Percentiles rank a stretch among this genome's conserved stretches.
Evolutionary conservation across 208 protist genomes (phyloP).

Genomic region (Trypanosoma platydactyli): DNA sequence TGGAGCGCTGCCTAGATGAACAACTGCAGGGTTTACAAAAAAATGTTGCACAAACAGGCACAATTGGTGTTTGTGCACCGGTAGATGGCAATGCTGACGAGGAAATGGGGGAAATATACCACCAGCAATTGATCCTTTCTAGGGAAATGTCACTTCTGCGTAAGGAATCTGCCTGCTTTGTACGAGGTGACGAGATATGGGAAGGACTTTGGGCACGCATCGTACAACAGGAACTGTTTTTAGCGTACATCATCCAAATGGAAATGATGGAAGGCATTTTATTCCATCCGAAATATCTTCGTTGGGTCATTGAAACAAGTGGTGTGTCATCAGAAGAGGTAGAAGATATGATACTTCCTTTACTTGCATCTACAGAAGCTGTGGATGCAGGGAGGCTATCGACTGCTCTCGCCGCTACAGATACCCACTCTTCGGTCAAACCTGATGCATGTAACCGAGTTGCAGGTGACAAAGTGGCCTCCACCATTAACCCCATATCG

Average conservation of each 20-base stretch:
- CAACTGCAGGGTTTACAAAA: conserved; percentile 45
- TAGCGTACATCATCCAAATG: conserved; percentile 52
- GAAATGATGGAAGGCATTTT: conserved; percentile 73
- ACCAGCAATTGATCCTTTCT: conserved; percentile 71
- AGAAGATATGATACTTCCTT: not conserved
- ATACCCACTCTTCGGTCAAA: not conserved
- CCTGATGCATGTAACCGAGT: too few relatives aligned
- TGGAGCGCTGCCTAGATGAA: conserved; percentile 67
- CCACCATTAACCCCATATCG: conserved; percentile 18
- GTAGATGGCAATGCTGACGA: conserved; percentile 43
- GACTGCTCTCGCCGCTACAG: not conserved
- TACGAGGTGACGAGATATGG: conserved; percentile 61
- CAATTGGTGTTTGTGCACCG: not conserved
- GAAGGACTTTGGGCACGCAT: conserved; percentile 82
- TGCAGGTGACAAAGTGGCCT: not conserved
- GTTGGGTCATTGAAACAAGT: conserved; percentile 14
- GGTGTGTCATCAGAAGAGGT: conserved; percentile 1
- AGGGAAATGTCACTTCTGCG: conserved; percentile 72
- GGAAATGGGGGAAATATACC: conserved; percentile 64
- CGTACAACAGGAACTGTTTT: conserved; percentile 79
- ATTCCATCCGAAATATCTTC: conserved; percentile 33
- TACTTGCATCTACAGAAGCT: not conserved
- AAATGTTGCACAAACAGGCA: not conserved
- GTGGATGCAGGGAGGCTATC: conserved; percentile 6
- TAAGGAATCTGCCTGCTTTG: conserved; percentile 74